Base-by-base conservation (phyloP, 140 eudicot genomes). In the Anethum foeniculum region DNA sequence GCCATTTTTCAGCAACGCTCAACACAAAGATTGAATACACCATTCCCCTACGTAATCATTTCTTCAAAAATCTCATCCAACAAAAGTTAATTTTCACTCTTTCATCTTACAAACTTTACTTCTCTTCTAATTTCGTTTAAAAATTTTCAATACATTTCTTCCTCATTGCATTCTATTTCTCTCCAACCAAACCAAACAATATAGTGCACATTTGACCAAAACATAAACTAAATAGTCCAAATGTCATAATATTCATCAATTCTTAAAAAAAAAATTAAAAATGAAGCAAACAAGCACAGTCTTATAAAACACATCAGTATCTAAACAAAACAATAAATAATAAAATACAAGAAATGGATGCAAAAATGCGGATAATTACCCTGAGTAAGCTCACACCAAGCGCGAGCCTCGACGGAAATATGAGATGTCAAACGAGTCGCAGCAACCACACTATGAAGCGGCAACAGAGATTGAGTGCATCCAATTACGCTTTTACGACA, bases 361-460 rank as follows among this genome's bases (percentile, higher is more conserved):
- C 16, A 21, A 23, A 36, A 43, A 43, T n/a, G 49, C 4, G 1
- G 56, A 32, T 3, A 75, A 83, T 80, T 87, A 89, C 93, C 93
- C 80, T 85, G 88, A 58, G 88, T 84, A 83, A 89, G 89, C 87
- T 87, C 88, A 73, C 90, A 85, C 52, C 89, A 89, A 71, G 93
- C 88, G 28, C 86, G 89, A 14, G 81, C 81, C 52, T 81, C 74
- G 27, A 73, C 68, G 32, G 85, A 48, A 58, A 86, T n/a, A 80
- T 90, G 90, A 28, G 87, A 82, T 9, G 91, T 89, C 79, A 87
- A 77, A 46, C 86, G 85, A 80, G 87, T 49, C 19, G 86, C 87
- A 54, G 91, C 91, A 36, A 84, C 81, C 43, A 76, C 86, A 58
- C 85, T 82, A 79, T 84, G 85, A 77, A 90, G 86, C 56, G 90